These are phyloP conservation scores for Neurospora sp. DNA, from an alignment of 495 filamentous ascomycete genomes.

Conservation along the genomic window DNA sequence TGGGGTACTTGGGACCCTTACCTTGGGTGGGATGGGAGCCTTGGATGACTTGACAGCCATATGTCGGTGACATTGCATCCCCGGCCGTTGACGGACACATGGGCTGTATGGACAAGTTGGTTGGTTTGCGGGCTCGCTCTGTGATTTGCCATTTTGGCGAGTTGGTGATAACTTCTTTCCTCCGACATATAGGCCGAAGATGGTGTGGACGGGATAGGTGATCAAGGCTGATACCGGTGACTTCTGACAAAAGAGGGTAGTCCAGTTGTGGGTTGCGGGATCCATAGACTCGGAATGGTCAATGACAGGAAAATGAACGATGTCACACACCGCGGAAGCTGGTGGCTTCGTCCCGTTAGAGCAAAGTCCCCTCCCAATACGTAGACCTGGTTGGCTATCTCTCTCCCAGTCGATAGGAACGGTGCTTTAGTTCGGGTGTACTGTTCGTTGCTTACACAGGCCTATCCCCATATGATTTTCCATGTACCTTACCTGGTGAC, in stretches of 20 bases:
- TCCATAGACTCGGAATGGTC: not conserved
- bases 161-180: not conserved
- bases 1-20: not conserved
- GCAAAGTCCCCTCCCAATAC: not conserved
- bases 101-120: not conserved
- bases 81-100: not conserved
- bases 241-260: not conserved
- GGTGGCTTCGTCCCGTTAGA: not conserved
- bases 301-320: not conserved
- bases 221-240: not conserved
- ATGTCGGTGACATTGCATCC: not conserved
- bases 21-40: not conserved
- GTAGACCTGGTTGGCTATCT: too few species aligned
- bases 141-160: not conserved
- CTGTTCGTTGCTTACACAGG: not conserved
- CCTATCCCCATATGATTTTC: not conserved
- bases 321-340: not conserved
- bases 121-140: not conserved
- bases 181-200: not conserved
- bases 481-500: not conserved
- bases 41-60: not conserved
- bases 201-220: not conserved
- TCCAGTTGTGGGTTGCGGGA: not conserved
- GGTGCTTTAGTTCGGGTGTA: too few species aligned
- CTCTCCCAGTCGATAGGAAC: too few species aligned